Percentiles rank a stretch among this genome's conserved stretches.
phyloP scores from a whole-genome alignment of 2,329 filamentous ascomycete genomes.

The Cladophialophora bantiana region DNA sequence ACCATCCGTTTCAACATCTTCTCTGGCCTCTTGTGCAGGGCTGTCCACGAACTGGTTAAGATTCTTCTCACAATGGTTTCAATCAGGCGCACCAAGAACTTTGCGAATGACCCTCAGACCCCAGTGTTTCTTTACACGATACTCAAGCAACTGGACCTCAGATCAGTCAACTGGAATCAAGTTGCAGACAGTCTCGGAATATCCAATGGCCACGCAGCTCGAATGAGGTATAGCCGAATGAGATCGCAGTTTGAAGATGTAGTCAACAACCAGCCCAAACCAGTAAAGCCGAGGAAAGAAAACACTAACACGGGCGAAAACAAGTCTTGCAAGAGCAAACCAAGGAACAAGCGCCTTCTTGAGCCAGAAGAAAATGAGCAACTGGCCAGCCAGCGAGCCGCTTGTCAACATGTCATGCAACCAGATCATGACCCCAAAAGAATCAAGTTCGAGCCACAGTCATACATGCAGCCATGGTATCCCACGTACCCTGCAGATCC shows the following conservation, averaged over 20 bases:
- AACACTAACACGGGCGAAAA: slow-evolving; percentile 27
- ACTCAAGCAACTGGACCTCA: slow-evolving; percentile 62
- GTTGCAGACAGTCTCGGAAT: slow-evolving; percentile 60
- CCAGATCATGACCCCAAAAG: slow-evolving; percentile 28
- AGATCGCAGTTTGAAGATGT: slow-evolving; percentile 60
- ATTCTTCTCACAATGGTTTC: slow-evolving; percentile 29
- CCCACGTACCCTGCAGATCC: slow-evolving; percentile 13
- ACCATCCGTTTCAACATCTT: background rate
- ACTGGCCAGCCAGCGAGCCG: slow-evolving; percentile 16
- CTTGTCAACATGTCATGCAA: slow-evolving; percentile 5
- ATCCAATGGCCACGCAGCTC: slow-evolving; percentile 63
- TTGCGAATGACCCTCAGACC: slow-evolving; percentile 56
- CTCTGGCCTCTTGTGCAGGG: background rate
- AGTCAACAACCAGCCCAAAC: slow-evolving; percentile 33
- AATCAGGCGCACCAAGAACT: slow-evolving; percentile 33
- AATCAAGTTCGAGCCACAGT: slow-evolving; percentile 28
- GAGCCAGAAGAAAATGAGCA: slow-evolving; percentile 25
- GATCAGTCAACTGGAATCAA: slow-evolving; percentile 61
- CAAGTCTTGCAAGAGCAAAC: slow-evolving; percentile 28
- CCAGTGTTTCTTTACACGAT: slow-evolving; percentile 63
- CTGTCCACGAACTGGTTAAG: background rate
- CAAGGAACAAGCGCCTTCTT: slow-evolving; percentile 23
- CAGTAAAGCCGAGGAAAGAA: slow-evolving; percentile 31
- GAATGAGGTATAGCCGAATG: slow-evolving; percentile 65
- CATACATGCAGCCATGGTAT: slow-evolving; percentile 13